Evolutionary conservation across 306 rosid species (phyloP), one percentile per base, ranked within the genome.

Genomic region (Rosa persica): DNA sequence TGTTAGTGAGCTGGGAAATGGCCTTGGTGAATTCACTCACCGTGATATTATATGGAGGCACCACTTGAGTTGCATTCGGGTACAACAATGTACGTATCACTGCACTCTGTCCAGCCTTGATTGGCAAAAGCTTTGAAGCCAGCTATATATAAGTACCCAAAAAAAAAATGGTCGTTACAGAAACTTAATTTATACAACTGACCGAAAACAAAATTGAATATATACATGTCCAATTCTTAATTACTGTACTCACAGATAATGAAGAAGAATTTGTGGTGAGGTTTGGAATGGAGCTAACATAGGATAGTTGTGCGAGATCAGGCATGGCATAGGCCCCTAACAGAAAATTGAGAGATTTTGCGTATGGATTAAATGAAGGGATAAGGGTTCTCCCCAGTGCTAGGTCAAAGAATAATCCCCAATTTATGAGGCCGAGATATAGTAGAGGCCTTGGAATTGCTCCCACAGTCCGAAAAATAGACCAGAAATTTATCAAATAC

Each of bases 301-400:
- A 80, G 16, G 74, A 79, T 6, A 20, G 19, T 1, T 72, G 70
- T 48, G 82, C 87, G 17, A 73, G 62, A 17, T 84, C 64, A 13
- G 87, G 84, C 70, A 80, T 67, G 34, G 36, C 10, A 38, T 80
- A 72, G 11, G 75, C 61, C 12, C 27, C 61, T 8, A 72, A 61
- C 13, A 80, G 75, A 72, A 66, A 83, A 78, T 72, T 66, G 73
- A 66, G 1, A 12, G 87, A 17, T 62, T 57, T 80, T 8, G 51
- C 39, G 30, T 84, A 80, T 3, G 84, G 79, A 70, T 84, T 75
- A 40, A 84, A 80, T 46, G 87, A 72, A 80, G 87, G 87, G 6
- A 0, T 30, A 27, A 82, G 47, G 0, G 47, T 1, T 55, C 0
- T 47, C 4, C 66, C 67, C 40, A 71, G 13, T 19, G 81, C 81